These are phyloP conservation scores for Phaeosphaeria sp. DNA, from an alignment of 2,329 filamentous ascomycete genomes.

Conservation along the genomic window DNA sequence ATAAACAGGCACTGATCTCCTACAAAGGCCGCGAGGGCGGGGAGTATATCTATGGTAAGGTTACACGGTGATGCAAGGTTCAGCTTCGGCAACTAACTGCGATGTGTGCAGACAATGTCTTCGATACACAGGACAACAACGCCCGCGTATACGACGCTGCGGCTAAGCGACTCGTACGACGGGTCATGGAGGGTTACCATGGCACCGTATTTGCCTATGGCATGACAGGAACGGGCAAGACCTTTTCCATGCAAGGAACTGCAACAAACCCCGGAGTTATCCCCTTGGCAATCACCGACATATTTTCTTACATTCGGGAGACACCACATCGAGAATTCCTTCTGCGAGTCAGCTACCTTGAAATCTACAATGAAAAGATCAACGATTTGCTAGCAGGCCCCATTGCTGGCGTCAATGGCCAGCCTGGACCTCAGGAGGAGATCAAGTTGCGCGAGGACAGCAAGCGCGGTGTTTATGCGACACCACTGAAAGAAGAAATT, in stretches of 20 bases:
- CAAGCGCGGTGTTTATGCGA: slow-evolving; percentile 95
- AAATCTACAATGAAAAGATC: slow-evolving; percentile 99
- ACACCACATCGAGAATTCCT: slow-evolving; percentile 94
- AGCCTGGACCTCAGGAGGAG: slow-evolving; percentile 73
- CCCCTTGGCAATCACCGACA: slow-evolving; percentile 95
- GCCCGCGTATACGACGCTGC: slow-evolving; percentile 92
- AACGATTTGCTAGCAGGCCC: slow-evolving; percentile 88
- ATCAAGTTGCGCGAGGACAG: slow-evolving; percentile 97
- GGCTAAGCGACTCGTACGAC: slow-evolving; percentile 89
- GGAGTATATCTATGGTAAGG: slow-evolving; percentile 88
- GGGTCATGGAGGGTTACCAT: slow-evolving; percentile 99
- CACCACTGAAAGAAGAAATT: slow-evolving; percentile 95
- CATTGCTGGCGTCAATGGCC: slow-evolving; percentile 59
- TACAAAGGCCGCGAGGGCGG: slow-evolving; percentile 85
- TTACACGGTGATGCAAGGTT: slow-evolving; percentile 22
- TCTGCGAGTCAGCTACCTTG: slow-evolving; percentile 93
- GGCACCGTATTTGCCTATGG: slow-evolving; percentile 98
- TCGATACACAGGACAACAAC: slow-evolving; percentile 92
- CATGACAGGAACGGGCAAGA: slow-evolving; percentile 99
- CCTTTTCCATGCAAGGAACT: slow-evolving; percentile 99
- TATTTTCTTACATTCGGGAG: slow-evolving; percentile 98
- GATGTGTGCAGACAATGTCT: slow-evolving; percentile 83
- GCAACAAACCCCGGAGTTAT: slow-evolving; percentile 96
- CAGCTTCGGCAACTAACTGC: slow-evolving; percentile 15
- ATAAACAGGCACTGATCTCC: slow-evolving; percentile 78